Percentiles rank a stretch among this genome's conserved stretches.
Conservation (phyloP, 2,329 filamentous ascomycete genomes). For the Epicoccum sorghinum region DNA sequence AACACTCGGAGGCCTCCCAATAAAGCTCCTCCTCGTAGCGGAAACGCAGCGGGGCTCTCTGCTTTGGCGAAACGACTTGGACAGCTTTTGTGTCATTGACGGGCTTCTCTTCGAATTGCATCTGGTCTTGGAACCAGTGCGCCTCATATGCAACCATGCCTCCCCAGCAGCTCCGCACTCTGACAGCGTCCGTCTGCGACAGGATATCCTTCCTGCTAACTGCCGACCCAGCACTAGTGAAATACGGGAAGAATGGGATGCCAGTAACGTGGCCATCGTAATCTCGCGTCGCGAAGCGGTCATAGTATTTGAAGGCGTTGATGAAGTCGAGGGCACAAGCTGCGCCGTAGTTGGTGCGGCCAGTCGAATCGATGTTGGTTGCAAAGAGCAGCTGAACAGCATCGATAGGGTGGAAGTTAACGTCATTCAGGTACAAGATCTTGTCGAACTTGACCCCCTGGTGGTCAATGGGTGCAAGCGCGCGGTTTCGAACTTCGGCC, state of each 20-base stretch:
- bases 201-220: constrained; percentile 67
- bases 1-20: constrained; percentile 58
- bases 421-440: constrained; percentile 70
- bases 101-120: constrained; percentile 3
- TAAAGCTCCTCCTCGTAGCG: constrained; percentile 51
- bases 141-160: constrained; percentile 75
- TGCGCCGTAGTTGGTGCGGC: constrained; percentile 64
- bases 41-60: constrained; percentile 51
- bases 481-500: constrained; percentile 74
- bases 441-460: constrained; percentile 63
- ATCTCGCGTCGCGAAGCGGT: constrained; percentile 75
- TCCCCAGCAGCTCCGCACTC: constrained; percentile 77
- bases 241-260: constrained; percentile 72
- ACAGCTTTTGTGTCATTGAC: constrained; percentile 27
- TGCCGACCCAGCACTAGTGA: constrained; percentile 60
- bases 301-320: constrained; percentile 72
- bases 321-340: constrained; percentile 76
- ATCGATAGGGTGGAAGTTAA: constrained; percentile 65
- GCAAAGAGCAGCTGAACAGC: constrained; percentile 68
- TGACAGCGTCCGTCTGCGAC: constrained; percentile 66
- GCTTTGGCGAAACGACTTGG: constrained; percentile 16
- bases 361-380: constrained; percentile 61
- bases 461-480: constrained; percentile 66
- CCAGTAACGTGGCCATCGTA: constrained; percentile 67
- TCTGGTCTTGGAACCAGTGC: constrained; percentile 59